Percentiles rank a stretch among this genome's conserved stretches.
These are phyloP conservation scores for Dictyostelium purpureum DNA, from an alignment of 78 protist species.

Conservation along the genomic window DNA sequence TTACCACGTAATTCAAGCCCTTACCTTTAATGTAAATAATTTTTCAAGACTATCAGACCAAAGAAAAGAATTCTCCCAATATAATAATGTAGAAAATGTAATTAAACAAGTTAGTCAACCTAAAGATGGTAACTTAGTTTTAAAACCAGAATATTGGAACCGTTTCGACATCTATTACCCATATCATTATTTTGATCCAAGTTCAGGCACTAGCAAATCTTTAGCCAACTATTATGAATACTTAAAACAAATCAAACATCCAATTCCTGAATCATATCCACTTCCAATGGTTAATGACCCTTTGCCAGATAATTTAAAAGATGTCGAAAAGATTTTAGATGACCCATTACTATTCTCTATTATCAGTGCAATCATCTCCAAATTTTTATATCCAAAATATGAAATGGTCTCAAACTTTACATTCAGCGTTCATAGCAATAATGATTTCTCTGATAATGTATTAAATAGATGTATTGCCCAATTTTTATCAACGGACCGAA, in stretches of 20 bases:
- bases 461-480: no score
- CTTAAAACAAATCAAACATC: slow-evolving; percentile 36
- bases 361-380: not conserved
- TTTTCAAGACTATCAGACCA: not conserved
- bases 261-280: slow-evolving; percentile 45
- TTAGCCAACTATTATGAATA: slow-evolving; percentile 29
- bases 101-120: slow-evolving; percentile 17
- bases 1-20: slow-evolving; percentile 43
- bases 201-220: not conserved
- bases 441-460: not conserved
- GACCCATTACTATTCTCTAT: slow-evolving; percentile 40
- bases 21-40: not conserved
- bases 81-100: slow-evolving; percentile 27
- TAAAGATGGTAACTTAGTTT: slow-evolving; percentile 10
- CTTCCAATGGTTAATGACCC: slow-evolving; percentile 42
- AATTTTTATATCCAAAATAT: not conserved
- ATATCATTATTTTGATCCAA: slow-evolving; percentile 1
- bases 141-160: slow-evolving; percentile 43
- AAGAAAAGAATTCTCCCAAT: slow-evolving; percentile 17
- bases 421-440: not conserved
- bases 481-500: not conserved
- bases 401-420: not conserved
- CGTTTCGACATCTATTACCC: slow-evolving; percentile 62
- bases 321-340: not conserved
- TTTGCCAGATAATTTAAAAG: not conserved